phyloP scores from a whole-genome alignment of 768 basidiomycete species.

The Grammothele lineata region DNA sequence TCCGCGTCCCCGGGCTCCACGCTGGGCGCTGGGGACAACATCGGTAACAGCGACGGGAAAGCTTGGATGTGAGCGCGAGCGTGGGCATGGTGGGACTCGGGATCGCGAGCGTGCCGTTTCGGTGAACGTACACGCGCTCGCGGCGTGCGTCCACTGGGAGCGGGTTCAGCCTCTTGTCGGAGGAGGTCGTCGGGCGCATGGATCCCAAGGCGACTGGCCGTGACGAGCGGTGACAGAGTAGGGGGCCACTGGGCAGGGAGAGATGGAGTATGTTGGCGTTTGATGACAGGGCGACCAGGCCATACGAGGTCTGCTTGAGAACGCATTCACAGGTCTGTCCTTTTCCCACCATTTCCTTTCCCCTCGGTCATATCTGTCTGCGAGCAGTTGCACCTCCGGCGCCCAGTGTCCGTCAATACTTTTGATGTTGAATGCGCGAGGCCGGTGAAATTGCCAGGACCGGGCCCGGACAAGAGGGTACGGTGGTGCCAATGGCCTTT shows the following conservation, averaged over 20 bases:
- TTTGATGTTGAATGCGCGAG: too few species aligned
- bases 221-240: slow-evolving; percentile 19
- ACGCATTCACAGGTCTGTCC: not conserved
- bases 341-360: not conserved
- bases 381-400: too few species aligned
- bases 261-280: too few species aligned
- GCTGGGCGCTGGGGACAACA: not conserved
- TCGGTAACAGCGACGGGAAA: slow-evolving; percentile 2
- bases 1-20: not conserved
- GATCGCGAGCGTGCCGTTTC: slow-evolving; percentile 2
- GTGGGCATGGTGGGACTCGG: not conserved
- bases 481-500: too few species aligned
- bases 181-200: slow-evolving; percentile 54
- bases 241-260: not conserved
- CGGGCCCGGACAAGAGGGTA: too few species aligned
- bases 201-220: slow-evolving; percentile 32
- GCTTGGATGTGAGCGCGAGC: slow-evolving; percentile 3
- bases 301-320: too few species aligned
- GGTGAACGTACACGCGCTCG: slow-evolving; percentile 20
- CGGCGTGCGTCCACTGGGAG: slow-evolving; percentile 30
- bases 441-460: too few species aligned
- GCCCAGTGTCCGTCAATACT: too few species aligned
- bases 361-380: slow-evolving; percentile 1
- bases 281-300: too few species aligned
- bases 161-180: slow-evolving; percentile 39